phyloP scores from a whole-genome alignment of 805 yeast genomes.

The Candida gorgasii region DNA sequence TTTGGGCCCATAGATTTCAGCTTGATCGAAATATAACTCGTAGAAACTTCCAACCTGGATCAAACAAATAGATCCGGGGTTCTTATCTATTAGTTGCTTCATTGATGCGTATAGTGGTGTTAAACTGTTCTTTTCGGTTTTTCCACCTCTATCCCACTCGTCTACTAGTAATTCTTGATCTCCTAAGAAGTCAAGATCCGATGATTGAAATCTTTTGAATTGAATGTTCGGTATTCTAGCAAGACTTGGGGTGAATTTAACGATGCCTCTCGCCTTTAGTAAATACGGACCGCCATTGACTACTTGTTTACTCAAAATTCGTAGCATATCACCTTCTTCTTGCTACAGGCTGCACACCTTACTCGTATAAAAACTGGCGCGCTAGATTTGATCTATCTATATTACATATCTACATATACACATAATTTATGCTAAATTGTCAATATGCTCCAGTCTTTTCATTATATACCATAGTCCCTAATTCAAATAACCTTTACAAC shows the following conservation, averaged over 20 bases:
- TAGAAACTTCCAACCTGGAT: slow-evolving; percentile 88
- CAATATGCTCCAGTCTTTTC: background rate
- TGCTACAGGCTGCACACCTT: background rate
- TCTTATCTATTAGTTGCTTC: slow-evolving; percentile 31
- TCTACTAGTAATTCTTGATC: slow-evolving; percentile 6
- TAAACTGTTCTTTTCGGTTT: slow-evolving; percentile 28
- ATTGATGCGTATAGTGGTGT: slow-evolving; percentile 38
- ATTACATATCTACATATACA: slow-evolving; percentile 3
- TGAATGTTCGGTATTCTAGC: background rate
- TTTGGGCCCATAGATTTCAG: slow-evolving; percentile 66
- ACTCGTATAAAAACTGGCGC: background rate
- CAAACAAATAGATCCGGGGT: slow-evolving; percentile 41
- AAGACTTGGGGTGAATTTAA: background rate
- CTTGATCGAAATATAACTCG: slow-evolving; percentile 88
- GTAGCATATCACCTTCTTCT: slow-evolving; percentile 1
- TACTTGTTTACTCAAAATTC: background rate
- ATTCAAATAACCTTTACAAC: slow-evolving; percentile 90
- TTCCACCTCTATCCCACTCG: slow-evolving; percentile 43
- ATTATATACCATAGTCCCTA: no score
- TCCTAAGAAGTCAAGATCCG: background rate
- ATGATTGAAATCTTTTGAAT: background rate
- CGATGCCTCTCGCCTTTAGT: background rate
- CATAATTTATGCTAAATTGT: background rate
- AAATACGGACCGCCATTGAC: background rate
- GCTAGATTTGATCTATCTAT: slow-evolving; percentile 1